phyloP scores from a whole-genome alignment of 228 moss, liverwort and hornwort genomes.

The Sphagnum fallax region DNA sequence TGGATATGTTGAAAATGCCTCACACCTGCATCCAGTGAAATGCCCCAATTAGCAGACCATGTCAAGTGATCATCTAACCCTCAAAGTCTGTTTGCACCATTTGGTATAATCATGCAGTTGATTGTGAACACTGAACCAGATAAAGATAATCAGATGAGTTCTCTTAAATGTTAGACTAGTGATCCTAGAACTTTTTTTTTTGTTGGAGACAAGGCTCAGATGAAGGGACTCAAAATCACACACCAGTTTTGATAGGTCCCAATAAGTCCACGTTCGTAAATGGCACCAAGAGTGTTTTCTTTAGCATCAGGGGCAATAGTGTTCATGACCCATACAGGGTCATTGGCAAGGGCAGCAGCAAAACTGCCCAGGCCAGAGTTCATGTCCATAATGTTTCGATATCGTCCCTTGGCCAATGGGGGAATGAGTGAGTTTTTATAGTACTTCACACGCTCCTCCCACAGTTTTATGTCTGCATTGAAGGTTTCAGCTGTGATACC shows the following conservation, averaged over 20 bases:
- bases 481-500: constrained; percentile 47
- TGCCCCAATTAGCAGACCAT: neutral
- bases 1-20: constrained; percentile 95
- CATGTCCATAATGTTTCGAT: constrained; percentile 97
- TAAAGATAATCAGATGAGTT: too few relatives aligned
- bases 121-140: too few relatives aligned
- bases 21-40: constrained; percentile 52
- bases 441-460: constrained; percentile 53
- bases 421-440: constrained; percentile 60
- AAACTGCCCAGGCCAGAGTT: constrained; percentile 90
- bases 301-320: constrained; percentile 66
- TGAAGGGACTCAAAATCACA: too few relatives aligned
- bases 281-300: constrained; percentile 66
- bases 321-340: constrained; percentile 90
- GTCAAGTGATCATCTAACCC: neutral
- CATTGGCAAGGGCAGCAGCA: constrained; percentile 71
- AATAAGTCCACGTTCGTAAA: constrained; percentile 86
- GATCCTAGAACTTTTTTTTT: too few relatives aligned
- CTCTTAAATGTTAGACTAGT: too few relatives aligned
- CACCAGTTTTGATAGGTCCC: constrained; percentile 98
- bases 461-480: constrained; percentile 48
- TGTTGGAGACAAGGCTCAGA: too few relatives aligned
- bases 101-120: too few relatives aligned
- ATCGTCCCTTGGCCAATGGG: constrained; percentile 53
- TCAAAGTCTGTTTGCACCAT: too few relatives aligned